Conservation (phyloP, 169 alveolate genomes). For the Cryptosporidium ryanae region DNA sequence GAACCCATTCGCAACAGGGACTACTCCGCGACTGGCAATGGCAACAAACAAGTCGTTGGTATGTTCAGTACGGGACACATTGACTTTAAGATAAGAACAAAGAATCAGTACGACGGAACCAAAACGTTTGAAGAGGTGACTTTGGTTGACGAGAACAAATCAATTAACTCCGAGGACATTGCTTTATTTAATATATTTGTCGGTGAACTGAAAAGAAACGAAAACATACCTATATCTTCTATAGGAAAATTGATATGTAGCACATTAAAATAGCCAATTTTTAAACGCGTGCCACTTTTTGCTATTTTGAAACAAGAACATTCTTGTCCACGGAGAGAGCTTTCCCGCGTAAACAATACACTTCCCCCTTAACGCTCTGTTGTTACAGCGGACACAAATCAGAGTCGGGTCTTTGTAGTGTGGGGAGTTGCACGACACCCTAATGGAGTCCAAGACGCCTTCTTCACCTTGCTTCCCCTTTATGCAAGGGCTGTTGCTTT, state of each 20-base stretch:
- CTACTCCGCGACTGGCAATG: neutral
- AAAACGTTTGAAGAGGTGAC: constrained; percentile 44
- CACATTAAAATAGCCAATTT: constrained; percentile 17
- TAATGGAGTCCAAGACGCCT: neutral
- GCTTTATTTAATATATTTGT: constrained; percentile 65
- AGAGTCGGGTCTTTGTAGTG: constrained; percentile 20
- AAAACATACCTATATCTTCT: constrained; percentile 54
- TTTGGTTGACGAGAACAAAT: neutral
- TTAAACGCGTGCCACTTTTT: neutral
- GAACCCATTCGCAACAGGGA: neutral
- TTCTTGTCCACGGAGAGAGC: constrained; percentile 66
- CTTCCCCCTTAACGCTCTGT: neutral
- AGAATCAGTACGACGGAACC: constrained; percentile 43
- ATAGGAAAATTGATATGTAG: constrained; percentile 66
- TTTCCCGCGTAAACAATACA: constrained; percentile 5
- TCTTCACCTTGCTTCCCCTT: neutral
- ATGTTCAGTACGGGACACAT: constrained; percentile 19
- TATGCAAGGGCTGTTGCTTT: no score
- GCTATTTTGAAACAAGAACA: constrained; percentile 9
- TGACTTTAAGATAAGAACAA: constrained; percentile 12
- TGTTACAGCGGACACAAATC: neutral
- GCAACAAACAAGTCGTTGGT: neutral
- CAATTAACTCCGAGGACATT: constrained; percentile 39
- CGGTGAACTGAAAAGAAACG: constrained; percentile 65
- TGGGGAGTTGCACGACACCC: constrained; percentile 8